Base-by-base conservation (phyloP, 495 filamentous ascomycete species). In the Neurospora intermedia region DNA sequence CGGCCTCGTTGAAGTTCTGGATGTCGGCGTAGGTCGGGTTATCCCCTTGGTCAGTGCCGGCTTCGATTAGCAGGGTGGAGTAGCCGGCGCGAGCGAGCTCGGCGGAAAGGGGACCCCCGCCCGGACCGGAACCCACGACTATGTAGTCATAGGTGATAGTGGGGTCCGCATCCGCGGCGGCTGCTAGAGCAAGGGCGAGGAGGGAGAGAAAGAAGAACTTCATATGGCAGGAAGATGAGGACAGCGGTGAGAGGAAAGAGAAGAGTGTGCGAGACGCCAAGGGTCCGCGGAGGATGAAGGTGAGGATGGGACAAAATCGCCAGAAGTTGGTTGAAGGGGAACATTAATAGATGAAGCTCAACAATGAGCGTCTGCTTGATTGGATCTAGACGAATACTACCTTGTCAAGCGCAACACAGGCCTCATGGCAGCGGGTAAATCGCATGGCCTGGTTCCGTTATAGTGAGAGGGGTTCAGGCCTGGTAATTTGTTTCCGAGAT, bases 71-170 rank as follows among this genome's bases (percentile, higher is more conserved):
- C 6, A 91, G 84, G 1, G 87, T 88, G 46, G 83, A 87, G 75
- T 87, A 86, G 15, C 88, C 89, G 35, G 87, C 88, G 35, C 86
- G 79, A 4, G 89, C 90, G 13, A 91, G 87, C 16, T 88, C 85
- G 11, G 86, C 85, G 0, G 90, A 89, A 4, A 92, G 77, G 10
- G 89, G 88, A 6, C 88, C 89, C 11, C 90, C 90, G 20, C 90
- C 90, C 5, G 90, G 87, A 23, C 90, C 90, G 43, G 85, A 87
- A 43, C 90, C 90, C 0, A 92, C 87, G 27, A 92, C 83, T 71
- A 92, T 85, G 79, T 91, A 91, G 73, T 91, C 90, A 77, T 90
- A 91, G 8, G 74, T 20, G 3, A 72, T 70, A 0, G 73, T 71
- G 5, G 74, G 43, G 13, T 72, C 45, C 16, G 54, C 73, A 1